phyloP scores from a whole-genome alignment of 805 yeast genomes.

The Yueomyces sinensis region DNA sequence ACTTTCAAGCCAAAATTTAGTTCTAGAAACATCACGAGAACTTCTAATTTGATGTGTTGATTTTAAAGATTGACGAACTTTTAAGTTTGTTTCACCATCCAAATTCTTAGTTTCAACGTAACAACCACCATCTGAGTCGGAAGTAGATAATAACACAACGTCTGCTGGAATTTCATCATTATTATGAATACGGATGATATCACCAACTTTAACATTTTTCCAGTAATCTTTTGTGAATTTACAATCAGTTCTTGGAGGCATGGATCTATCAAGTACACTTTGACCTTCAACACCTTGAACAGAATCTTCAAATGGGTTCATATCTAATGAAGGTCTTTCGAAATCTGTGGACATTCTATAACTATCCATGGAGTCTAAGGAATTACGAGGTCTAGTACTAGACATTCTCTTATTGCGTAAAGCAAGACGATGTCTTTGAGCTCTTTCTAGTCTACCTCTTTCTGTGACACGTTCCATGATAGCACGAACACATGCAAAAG shows the following conservation, averaged over 20 bases:
- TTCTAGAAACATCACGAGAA: constrained; percentile 34
- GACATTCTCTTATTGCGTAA: constrained; percentile 15
- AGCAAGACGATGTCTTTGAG: constrained; percentile 21
- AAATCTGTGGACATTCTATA: constrained; percentile 19
- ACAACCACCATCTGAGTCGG: constrained; percentile 58
- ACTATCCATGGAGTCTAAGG: constrained; percentile 26
- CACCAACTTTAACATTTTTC: constrained; percentile 66
- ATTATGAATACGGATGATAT: constrained; percentile 51
- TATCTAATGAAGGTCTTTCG: constrained; percentile 24
- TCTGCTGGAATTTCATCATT: constrained; percentile 79
- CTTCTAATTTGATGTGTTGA: constrained; percentile 39
- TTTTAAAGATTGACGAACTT: constrained; percentile 62
- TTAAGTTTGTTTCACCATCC: constrained; percentile 72
- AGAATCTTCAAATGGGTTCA: constrained; percentile 27
- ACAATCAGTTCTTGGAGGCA: constrained; percentile 27
- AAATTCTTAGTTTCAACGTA: constrained; percentile 71
- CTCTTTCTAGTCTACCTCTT: constrained; percentile 26
- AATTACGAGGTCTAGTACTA: constrained; percentile 23
- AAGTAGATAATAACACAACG: constrained; percentile 45
- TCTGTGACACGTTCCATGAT: constrained; percentile 21
- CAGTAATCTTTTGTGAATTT: constrained; percentile 31
- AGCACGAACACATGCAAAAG: constrained; percentile 15
- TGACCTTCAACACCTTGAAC: constrained; percentile 53
- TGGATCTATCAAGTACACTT: constrained; percentile 41
- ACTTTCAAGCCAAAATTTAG: constrained; percentile 58